Percentiles rank a stretch among this genome's conserved stretches.
phyloP scores from a whole-genome alignment of 164 flowering plant genomes.

The Buxus sempervirens region DNA sequence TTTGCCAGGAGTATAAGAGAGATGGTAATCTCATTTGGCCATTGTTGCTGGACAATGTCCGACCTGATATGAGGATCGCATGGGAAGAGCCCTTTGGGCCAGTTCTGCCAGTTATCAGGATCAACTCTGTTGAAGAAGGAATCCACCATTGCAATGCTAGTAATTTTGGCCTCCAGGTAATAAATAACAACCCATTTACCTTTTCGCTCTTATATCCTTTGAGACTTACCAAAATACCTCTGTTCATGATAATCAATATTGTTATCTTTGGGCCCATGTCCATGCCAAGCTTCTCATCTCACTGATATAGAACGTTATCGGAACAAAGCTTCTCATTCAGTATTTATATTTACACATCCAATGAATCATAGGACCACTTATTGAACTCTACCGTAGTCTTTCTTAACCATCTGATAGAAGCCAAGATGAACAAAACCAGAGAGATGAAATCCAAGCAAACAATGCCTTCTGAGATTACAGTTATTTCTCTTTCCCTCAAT shows the following conservation, averaged over 20 bases:
- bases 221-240: neutral
- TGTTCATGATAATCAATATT: neutral
- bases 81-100: slow-evolving; percentile 99
- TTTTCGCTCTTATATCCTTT: neutral
- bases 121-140: slow-evolving; percentile 87
- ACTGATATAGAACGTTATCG: too few relatives aligned
- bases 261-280: neutral
- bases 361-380: too few relatives aligned
- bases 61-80: slow-evolving; percentile 98
- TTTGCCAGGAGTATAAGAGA: slow-evolving; percentile 86
- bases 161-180: slow-evolving; percentile 99
- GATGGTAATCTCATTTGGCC: slow-evolving; percentile 99
- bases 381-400: too few relatives aligned
- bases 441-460: too few relatives aligned
- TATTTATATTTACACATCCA: too few relatives aligned
- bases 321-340: too few relatives aligned
- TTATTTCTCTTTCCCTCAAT: too few relatives aligned
- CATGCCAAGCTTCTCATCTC: too few relatives aligned
- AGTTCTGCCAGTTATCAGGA: slow-evolving; percentile 84
- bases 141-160: slow-evolving; percentile 99
- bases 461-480: neutral
- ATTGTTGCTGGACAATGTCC: slow-evolving; percentile 78
- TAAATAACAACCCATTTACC: neutral
- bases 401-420: too few relatives aligned
- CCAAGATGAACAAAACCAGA: too few relatives aligned